Evolutionary conservation across 805 yeast genomes (phyloP).

Genomic region (Saccharomyces jurei): DNA sequence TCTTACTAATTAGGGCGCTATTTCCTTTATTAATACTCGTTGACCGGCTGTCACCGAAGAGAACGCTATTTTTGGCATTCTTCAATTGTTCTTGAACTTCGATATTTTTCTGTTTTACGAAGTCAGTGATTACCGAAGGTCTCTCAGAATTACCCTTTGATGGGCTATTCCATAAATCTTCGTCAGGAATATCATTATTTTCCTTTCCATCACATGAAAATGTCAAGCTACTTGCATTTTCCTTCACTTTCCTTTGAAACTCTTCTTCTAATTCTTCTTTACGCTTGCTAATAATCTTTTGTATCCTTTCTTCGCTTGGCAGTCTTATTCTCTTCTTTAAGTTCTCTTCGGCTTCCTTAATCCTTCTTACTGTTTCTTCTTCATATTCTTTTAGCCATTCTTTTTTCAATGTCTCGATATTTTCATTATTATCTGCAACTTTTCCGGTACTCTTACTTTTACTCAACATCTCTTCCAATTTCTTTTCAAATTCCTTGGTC

Average conservation of each 20-base stretch:
- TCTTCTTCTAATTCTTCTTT: conserved; percentile 22
- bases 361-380: conserved; percentile 24
- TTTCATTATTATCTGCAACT: conserved; percentile 15
- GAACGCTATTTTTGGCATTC: not conserved
- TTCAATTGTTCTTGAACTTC: not conserved
- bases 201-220: conserved; percentile 3
- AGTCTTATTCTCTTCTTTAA: conserved; percentile 43
- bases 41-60: not conserved
- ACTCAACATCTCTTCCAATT: conserved; percentile 18
- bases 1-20: not conserved
- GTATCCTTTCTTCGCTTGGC: conserved; percentile 45
- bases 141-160: not conserved
- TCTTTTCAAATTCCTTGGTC: conserved; percentile 16
- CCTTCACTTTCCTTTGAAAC: conserved; percentile 14
- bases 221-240: conserved; percentile 6
- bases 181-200: conserved; percentile 15
- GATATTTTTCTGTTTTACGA: not conserved
- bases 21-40: not conserved
- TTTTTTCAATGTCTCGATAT: conserved; percentile 16
- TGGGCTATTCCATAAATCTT: conserved; percentile 1
- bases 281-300: conserved; percentile 43
- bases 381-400: conserved; percentile 35
- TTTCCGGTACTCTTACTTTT: conserved; percentile 4
- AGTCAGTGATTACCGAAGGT: not conserved
- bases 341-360: conserved; percentile 37